Evolutionary conservation across 805 yeast genomes (phyloP), one percentile per base, ranked within the genome.

Genomic region (Debaryomyces maramus): DNA sequence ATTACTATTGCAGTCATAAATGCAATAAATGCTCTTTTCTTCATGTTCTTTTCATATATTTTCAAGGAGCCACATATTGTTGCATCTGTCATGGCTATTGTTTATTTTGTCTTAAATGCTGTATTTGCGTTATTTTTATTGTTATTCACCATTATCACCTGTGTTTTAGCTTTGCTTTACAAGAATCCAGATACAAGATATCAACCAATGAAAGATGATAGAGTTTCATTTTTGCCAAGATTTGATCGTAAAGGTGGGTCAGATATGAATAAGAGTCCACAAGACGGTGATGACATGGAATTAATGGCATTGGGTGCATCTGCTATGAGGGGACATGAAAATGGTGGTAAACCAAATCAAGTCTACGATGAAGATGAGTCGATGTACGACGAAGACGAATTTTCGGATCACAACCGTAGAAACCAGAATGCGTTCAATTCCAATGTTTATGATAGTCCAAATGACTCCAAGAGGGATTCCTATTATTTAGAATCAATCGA

Each of bases 171-270:
- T 0, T 63, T 93, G 53, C 50, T 90, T 22, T 83, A 85, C 61
- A 88, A 85, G 72, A 89, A 93, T 61, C 98, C 99, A 38, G 99
- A 93, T 64, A 80, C 91, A 7, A 78, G 96, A 52, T 93, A 93
- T 69, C 91, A 88, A 67, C 98, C 97, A 46, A 85, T 91, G 85
- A 85, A 85, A 53, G 99, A 93, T 63, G 99, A 93, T 59, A 80
- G 99, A 60, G 93, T 86, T 37, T 86, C 97, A n/a, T 93, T 93
- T 61, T 86, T 93, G 57, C 90, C 90, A 46, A 75, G 83, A 53
- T 71, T 73, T 40, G 81, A 70, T 40, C 62, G 62, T 29, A 56
- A 54, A 26, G 43, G 41, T 20, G 18, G 27, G 6, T 18, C 30
- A 3, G 40, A 31, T 23, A 60, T 33, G 46, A 53, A 36, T 45